phyloP scores from a whole-genome alignment of 805 yeast genomes.

The Naumovozyma dairenensis region DNA sequence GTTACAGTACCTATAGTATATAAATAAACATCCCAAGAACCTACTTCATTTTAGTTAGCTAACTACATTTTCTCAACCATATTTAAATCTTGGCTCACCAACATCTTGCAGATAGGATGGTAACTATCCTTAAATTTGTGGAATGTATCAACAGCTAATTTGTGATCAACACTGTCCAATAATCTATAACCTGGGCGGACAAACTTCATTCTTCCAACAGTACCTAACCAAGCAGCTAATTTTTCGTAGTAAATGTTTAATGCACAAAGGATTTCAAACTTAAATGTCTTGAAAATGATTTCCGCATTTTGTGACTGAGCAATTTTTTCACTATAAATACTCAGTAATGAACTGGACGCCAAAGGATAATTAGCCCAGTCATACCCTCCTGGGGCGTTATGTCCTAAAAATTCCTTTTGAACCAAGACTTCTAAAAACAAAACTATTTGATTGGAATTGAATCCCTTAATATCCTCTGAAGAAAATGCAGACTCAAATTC shows the following conservation, averaged over 20 bases:
- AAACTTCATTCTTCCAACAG: constrained; percentile 91
- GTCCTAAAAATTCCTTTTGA: constrained; percentile 27
- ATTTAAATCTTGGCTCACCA: constrained; percentile 78
- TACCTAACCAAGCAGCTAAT: constrained; percentile 77
- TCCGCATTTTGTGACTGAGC: constrained; percentile 63
- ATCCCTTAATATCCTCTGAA: constrained; percentile 40
- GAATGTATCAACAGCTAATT: constrained; percentile 59
- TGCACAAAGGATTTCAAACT: constrained; percentile 50
- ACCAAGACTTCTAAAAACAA: constrained; percentile 67
- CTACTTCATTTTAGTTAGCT: no score
- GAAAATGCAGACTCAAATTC: constrained; percentile 32
- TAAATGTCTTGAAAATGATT: constrained; percentile 67
- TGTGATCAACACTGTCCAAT: constrained; percentile 52
- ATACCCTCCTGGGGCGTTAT: constrained; percentile 12
- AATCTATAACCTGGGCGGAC: constrained; percentile 78
- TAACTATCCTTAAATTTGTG: constrained; percentile 47
- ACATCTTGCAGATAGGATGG: constrained; percentile 75
- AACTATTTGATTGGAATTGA: constrained; percentile 67
- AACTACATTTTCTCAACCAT: no score
- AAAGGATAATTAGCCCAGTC: constrained; percentile 28
- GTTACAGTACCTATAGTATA: no score
- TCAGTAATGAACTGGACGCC: constrained; percentile 31
- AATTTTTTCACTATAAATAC: constrained; percentile 34
- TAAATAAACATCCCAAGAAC: no score
- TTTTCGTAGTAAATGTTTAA: constrained; percentile 37